These are phyloP conservation scores for Xylaria telfairii DNA, from an alignment of 495 filamentous ascomycete species.

Conservation along the genomic window DNA sequence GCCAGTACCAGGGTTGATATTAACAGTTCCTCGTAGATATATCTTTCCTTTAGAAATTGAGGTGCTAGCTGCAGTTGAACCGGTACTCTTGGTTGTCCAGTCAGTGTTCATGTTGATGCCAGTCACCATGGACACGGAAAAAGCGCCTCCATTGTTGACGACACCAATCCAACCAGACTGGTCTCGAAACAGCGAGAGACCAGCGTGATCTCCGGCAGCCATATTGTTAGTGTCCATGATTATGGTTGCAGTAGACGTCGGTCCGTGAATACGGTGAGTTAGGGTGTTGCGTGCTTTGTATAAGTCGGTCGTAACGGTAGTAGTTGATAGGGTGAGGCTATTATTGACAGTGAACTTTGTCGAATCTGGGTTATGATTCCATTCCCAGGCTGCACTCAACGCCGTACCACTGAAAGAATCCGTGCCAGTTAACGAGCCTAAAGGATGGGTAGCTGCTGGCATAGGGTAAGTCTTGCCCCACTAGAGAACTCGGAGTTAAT, in stretches of 20 bases:
- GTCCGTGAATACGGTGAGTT: slow-evolving; percentile 58
- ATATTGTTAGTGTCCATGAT: slow-evolving; percentile 5
- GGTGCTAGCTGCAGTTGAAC: background rate
- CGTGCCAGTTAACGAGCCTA: slow-evolving; percentile 35
- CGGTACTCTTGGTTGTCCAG: background rate
- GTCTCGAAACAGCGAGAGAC: slow-evolving; percentile 3
- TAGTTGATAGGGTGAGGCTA: slow-evolving; percentile 50
- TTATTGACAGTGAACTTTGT: slow-evolving; percentile 30
- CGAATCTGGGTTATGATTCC: slow-evolving; percentile 64
- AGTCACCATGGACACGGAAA: background rate
- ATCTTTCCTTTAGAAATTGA: background rate
- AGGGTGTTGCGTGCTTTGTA: slow-evolving; percentile 60
- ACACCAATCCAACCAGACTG: slow-evolving; percentile 11
- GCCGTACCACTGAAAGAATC: slow-evolving; percentile 48
- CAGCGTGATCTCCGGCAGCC: background rate
- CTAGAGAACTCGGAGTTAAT: no score
- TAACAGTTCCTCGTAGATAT: slow-evolving; percentile 11
- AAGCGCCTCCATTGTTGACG: background rate
- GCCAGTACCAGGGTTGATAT: slow-evolving; percentile 12
- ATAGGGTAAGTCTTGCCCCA: slow-evolving; percentile 54
- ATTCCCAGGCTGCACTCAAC: slow-evolving; percentile 58
- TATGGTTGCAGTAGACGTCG: slow-evolving; percentile 36
- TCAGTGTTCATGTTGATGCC: background rate
- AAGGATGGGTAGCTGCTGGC: slow-evolving; percentile 40
- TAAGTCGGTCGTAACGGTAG: slow-evolving; percentile 56